These are phyloP conservation scores for Solanum gracilifrons DNA, from an alignment of 257 asterid species.

Conservation along the genomic window DNA sequence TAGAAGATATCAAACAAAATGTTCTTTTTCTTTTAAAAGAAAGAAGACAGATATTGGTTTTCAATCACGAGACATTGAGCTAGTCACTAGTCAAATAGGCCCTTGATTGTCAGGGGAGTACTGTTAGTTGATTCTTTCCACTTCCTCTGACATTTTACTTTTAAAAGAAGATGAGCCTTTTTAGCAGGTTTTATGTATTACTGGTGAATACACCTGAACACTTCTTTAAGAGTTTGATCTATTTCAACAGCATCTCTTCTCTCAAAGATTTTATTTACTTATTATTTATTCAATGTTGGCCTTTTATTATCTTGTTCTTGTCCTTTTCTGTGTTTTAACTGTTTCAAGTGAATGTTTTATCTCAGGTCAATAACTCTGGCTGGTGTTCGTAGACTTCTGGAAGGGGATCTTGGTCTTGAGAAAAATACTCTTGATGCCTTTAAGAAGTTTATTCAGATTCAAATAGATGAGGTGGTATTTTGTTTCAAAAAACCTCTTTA, in stretches of 20 bases:
- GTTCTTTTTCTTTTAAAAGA: neutral
- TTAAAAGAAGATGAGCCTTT: neutral
- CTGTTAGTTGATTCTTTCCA: neutral
- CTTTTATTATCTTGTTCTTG: neutral
- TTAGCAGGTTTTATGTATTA: neutral
- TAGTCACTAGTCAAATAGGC: neutral
- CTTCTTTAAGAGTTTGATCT: neutral
- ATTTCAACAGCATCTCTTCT: neutral
- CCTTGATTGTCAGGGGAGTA: neutral
- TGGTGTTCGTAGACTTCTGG: slow-evolving; percentile 80
- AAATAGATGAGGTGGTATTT: slow-evolving; percentile 54
- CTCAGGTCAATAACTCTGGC: slow-evolving; percentile 59
- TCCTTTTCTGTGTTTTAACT: neutral
- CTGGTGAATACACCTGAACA: neutral
- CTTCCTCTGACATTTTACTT: neutral
- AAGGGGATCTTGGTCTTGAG: slow-evolving; percentile 77
- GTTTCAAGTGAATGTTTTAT: slow-evolving; percentile 5
- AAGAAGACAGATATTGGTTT: neutral
- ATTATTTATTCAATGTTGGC: neutral
- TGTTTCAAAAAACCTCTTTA: neutral
- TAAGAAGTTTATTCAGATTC: slow-evolving; percentile 49
- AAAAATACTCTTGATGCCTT: slow-evolving; percentile 61
- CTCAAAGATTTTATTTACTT: neutral
- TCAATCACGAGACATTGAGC: neutral
- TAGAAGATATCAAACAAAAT: neutral